Conservation (phyloP, 2,329 filamentous ascomycete species). For the Pestalotiopsis sp. region DNA sequence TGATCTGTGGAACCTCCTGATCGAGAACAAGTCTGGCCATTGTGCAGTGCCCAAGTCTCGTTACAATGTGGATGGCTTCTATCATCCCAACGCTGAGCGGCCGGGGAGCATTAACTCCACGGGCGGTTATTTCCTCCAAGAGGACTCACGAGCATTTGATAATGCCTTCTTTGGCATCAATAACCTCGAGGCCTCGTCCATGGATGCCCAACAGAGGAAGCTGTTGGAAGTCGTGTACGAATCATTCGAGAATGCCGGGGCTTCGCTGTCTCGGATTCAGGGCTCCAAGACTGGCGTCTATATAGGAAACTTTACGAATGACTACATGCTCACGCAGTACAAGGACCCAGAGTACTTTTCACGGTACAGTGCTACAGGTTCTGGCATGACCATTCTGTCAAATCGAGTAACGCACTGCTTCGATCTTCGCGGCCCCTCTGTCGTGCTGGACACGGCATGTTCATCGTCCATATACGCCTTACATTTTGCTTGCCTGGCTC, state of each 20-base stretch:
- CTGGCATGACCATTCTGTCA: neutral
- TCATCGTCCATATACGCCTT: constrained; percentile 29
- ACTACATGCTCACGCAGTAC: neutral
- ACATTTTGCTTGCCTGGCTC: constrained; percentile 20
- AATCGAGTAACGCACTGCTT: neutral
- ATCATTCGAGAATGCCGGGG: neutral
- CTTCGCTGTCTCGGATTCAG: neutral
- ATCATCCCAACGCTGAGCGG: neutral
- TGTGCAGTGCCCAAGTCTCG: neutral
- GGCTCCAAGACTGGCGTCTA: neutral
- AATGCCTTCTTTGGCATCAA: neutral
- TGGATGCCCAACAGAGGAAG: neutral
- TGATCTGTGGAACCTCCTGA: neutral
- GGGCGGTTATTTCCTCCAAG: neutral
- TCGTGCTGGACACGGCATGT: constrained; percentile 31
- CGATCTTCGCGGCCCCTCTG: neutral
- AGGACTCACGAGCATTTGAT: neutral
- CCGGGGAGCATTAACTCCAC: neutral
- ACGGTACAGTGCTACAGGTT: neutral
- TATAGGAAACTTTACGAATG: neutral
- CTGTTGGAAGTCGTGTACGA: neutral
- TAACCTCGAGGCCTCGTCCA: neutral
- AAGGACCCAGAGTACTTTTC: neutral
- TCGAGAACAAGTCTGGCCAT: neutral
- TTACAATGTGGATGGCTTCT: neutral